Base-by-base conservation (phyloP, 441 rosid species). In the Arabidopsis hybrid region DNA sequence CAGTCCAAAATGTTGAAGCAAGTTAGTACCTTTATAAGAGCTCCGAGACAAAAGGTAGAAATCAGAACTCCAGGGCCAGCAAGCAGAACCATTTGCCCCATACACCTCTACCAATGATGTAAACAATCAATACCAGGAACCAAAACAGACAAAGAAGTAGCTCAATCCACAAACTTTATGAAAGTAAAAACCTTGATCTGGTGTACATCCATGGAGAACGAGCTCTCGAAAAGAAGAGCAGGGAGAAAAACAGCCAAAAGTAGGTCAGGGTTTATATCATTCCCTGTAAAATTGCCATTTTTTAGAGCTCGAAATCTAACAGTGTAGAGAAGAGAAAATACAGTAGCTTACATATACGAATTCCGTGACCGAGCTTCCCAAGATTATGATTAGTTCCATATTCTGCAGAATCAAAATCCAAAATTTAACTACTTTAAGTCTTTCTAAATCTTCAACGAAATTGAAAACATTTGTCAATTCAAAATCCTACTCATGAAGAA, bases 51-150 rank as follows among this genome's bases (percentile, higher is more conserved):
- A 72, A 88, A 85, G 8, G 99, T 92, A 35, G 98, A 92, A 47
- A 95, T 86, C 50, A 95, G 36, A 77, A 92, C 98, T 64, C 99
- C 99, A 52, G 99, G 99, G 73, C 92, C 98, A 68, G 99, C 96
- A 79, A 95, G 97, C 71, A 92, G 69, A 83, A 87, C 76, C 96
- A 95, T 92, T 79, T 92, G 99, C 55, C 77, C 87, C 75, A 92
- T 64, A 71, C 97, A 95, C 47, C 96, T 87, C 99, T 95, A 67
- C 18, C 10, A 50, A 60, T 29, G 43, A 56, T 21, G 12, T 9
- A 63, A 4, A 42, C 21, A 62, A 36, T 61, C 58, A 60, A 34
- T 21, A 31, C 14, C 12, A 2, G 14, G 35, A 67, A 35, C 8
- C 73, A 17, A 67, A 51, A 50, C 14, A 12, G 16, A 46, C 8